Base-by-base conservation (phyloP, 2,329 filamentous ascomycete genomes). In the Hymenoscyphus fructigenus region DNA sequence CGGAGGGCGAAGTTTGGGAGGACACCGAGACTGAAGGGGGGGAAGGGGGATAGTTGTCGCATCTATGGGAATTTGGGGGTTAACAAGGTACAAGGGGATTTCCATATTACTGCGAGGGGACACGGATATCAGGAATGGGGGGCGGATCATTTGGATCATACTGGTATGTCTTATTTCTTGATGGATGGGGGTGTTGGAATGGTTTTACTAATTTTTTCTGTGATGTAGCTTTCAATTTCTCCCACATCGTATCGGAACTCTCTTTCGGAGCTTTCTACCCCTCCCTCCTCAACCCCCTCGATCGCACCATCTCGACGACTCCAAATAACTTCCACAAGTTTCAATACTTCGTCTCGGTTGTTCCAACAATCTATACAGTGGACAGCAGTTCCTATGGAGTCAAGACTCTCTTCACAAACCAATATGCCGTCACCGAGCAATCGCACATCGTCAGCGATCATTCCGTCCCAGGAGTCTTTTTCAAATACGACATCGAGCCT, bases 401-500 rank as follows among this genome's bases (percentile, higher is more conserved):
- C 36, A 85, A 85, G 73, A 89, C 88, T 62, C 88, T 99, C 75
- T 87, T 90, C 78, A 98, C 95, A 17, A 99, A 99, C 82, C 95
- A 99, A 79, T 99, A 99, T 81, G 95, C 94, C 66, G 95, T 97
- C 0, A 98, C 93, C 0, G 92, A 93, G 75, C 93, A 98, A 81
- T 90, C 85, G 71, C 86, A 88, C 73, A 80, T 83, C 41, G 84
- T 96, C 53, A 81, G 83, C 62, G 90, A 96, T 73, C 87, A 83
- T 71, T 80, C 82, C 65, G 86, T 97, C 0, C 95, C 95, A 0
- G 95, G 95, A 36, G 88, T 99, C 67, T 99, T 98, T 77, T 91
- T 99, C 85, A 99, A 98, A 81, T 99, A 96, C 80, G 94, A 98
- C 76, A 97, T 99, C 72, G 95, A 99, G 82, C 95, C 95, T 1